A percentile compares a stretch with the other conserved stretches of the same genome.
phyloP scores from a whole-genome alignment of 805 yeast genomes.

The Candida yuanshanica region DNA sequence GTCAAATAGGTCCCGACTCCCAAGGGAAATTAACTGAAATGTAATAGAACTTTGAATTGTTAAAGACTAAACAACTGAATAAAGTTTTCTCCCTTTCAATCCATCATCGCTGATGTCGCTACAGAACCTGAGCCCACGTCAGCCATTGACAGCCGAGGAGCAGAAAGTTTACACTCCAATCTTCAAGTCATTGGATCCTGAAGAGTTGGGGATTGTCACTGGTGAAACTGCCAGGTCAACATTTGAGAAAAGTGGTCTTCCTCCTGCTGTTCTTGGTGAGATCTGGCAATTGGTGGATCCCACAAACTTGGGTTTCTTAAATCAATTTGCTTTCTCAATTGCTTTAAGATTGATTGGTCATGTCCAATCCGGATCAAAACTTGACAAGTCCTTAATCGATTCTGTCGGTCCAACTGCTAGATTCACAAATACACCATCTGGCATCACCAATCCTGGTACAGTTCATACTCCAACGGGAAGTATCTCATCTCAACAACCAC shows the following conservation, averaged over 20 bases:
- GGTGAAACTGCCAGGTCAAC: constrained; percentile 83
- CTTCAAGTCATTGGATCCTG: constrained; percentile 76
- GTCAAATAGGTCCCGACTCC: too few relatives aligned
- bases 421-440: constrained; percentile 31
- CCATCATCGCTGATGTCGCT: too few relatives aligned
- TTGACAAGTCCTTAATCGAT: constrained; percentile 50
- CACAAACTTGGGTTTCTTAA: constrained; percentile 79
- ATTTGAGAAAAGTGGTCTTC: constrained; percentile 79
- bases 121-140: constrained; percentile 17
- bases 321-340: constrained; percentile 71
- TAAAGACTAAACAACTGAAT: too few relatives aligned
- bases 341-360: constrained; percentile 90
- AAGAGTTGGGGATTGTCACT: constrained; percentile 72
- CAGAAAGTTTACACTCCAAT: constrained; percentile 65
- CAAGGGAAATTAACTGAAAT: too few relatives aligned
- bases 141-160: constrained; percentile 64
- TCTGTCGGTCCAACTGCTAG: constrained; percentile 60
- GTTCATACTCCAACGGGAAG: constrained; percentile 23
- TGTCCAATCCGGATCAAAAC: constrained; percentile 65
- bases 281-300: constrained; percentile 94
- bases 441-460: not conserved
- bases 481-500: constrained; percentile 29
- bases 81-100: too few relatives aligned
- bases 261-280: constrained; percentile 74
- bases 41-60: too few relatives aligned